Evolutionary conservation across 352 stramenopile genomes (phyloP), one percentile per base, ranked within the genome.

Genomic region (Phytophthora lateralis): DNA sequence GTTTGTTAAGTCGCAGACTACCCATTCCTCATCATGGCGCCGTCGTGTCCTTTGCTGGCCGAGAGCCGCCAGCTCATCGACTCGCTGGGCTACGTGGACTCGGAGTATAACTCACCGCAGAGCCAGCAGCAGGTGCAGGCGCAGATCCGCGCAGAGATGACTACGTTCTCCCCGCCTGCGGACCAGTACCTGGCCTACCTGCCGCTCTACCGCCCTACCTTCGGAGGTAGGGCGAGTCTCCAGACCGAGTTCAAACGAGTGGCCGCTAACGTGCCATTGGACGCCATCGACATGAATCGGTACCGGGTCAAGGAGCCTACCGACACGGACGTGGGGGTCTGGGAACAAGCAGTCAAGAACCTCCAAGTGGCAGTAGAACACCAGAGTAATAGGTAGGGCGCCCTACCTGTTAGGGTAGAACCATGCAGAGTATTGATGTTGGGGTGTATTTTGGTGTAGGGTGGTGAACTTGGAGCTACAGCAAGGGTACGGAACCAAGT

Each of bases 231-330:
- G 47, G 55, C 75, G 55, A 75, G 80, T 9, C 69, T 92, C 11
- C 75, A 88, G 66, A 88, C 43, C 38, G 85, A 94, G 58, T 88
- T 87, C 58, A 84, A 86, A 66, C 81, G 85, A 37, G 82, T 94
- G 20, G 68, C 70, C 8, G 85, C 85, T 12, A 82, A 82, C 18
- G 77, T 91, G 1, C 69, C 82, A 20, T 64, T 94, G n/a, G 69
- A 90, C 38, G 82, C 71, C 17, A 82, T 94, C 43, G 82, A 91
- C 49, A 62, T 89, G 52, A 90, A 86, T 35, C 75, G 84, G 24
- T 94, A 94, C 56, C 69, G 82, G 9, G 80, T 85, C 2, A 55
- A 63, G 50, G 69, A 76, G 44, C 80, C 82, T 0, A 70, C 55
- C 1, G 72, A 76, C 2, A 83, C 82, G 50, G 38, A 64, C 43